Base-by-base conservation (phyloP, 1,284 basidiomycete species). In the Meripilus lineatus region DNA sequence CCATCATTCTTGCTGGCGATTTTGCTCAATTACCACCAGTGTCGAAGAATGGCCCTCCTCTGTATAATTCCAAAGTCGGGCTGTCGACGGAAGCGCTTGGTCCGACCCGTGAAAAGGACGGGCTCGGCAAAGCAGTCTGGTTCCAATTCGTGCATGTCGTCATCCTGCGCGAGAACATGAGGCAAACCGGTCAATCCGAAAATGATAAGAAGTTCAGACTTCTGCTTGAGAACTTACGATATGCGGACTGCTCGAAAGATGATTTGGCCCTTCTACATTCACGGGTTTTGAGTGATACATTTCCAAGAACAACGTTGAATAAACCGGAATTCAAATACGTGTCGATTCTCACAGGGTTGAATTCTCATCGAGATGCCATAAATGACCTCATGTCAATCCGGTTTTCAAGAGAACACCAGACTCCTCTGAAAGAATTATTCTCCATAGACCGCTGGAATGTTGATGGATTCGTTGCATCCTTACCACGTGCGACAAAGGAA, bases 291-390 rank as follows among this genome's bases (percentile, higher is more conserved):
- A 35, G 42, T 33, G 6, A 39, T 41, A 11, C 22, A 2, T 3
- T 30, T 7, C 38, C 38, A 1, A 22, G 43, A 14, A 50, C 51
- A 10, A 46, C 46, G 0, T 44, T 59, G n/a, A 37, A 32, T 26
- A 42, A 55, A 38, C 37, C 37, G 13, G 34, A 51, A 0, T 68
- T 67, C 41, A 15, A 51, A 18, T 47, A 62, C 54, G 55, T 59
- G 1, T 62, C 64, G 8, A 55, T 68, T 1, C 68, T 70, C 15
- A 64, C 61, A 7, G 46, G 53, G 1, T 49, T 40, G 1, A 68
- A 70, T 52, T 32, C 51, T 5, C 54, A 59, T 17, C 57, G 63
- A 32, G 65, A 69, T 53, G 41, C 50, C 38, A 58, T 68, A 1
- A 69, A 71, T 50, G 14, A 33, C 5, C 2, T 60, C 2, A 61